These are phyloP conservation scores for Leccinum incarnatum DNA, from an alignment of 768 basidiomycete genomes.

Conservation along the genomic window DNA sequence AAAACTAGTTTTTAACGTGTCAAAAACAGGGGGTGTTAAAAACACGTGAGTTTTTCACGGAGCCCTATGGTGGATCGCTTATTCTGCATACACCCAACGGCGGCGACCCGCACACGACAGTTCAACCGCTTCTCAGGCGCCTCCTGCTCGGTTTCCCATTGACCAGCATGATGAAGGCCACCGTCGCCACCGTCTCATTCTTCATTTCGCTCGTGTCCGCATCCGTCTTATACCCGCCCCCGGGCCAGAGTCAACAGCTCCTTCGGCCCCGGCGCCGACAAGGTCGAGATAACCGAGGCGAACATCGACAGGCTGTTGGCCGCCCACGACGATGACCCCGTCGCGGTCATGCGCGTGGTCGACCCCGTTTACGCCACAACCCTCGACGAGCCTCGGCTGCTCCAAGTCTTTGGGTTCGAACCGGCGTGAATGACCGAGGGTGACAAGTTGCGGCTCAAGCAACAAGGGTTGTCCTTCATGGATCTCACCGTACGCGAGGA, in stretches of 20 bases:
- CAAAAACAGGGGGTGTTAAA: too few species aligned
- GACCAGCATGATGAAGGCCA: neutral
- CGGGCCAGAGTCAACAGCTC: neutral
- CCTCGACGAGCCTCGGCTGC: constrained; percentile 20
- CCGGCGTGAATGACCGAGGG: constrained; percentile 20
- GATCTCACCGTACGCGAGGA: constrained; percentile 9
- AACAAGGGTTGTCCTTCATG: constrained; percentile 11
- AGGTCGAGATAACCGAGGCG: neutral
- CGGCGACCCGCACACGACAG: neutral
- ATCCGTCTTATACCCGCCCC: neutral
- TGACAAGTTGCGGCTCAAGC: constrained; percentile 15
- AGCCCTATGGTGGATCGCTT: neutral
- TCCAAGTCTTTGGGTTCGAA: constrained; percentile 12
- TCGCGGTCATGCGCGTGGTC: constrained; percentile 18
- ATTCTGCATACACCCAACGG: neutral
- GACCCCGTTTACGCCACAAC: constrained; percentile 12
- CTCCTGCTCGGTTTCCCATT: neutral
- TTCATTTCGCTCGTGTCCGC: neutral
- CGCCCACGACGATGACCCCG: constrained; percentile 14
- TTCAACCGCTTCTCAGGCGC: neutral
- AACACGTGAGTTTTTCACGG: too few species aligned
- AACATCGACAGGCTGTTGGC: constrained; percentile 9
- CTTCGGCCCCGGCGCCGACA: neutral
- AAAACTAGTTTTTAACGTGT: too few species aligned
- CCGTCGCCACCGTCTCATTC: neutral